A percentile compares a stretch with the other conserved stretches of the same genome.
Evolutionary conservation across 2,329 filamentous ascomycete species (phyloP).

Genomic region (Berkeleyomyces basicola): DNA sequence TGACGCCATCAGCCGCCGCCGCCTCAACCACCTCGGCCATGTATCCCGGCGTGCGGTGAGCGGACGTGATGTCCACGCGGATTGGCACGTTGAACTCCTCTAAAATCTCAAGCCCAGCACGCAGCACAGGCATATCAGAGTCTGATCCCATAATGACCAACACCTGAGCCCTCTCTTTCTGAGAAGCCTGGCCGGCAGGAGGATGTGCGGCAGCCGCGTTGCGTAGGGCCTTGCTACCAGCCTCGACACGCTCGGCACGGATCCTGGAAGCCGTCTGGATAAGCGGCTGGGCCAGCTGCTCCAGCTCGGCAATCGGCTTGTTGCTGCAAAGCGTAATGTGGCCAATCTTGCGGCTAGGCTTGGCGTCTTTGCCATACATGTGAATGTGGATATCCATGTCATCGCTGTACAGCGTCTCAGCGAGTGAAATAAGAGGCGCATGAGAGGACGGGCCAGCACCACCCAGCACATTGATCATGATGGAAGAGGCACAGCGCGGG

Average conservation of each 20-base stretch:
- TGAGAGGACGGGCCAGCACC: conserved; percentile 51
- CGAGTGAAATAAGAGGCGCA: conserved; percentile 29
- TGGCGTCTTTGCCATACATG: conserved; percentile 80
- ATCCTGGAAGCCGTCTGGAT: conserved; percentile 47
- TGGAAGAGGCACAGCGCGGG: conserved; percentile 43
- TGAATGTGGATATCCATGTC: conserved; percentile 48
- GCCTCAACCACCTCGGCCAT: conserved; percentile 52
- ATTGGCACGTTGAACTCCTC: conserved; percentile 55
- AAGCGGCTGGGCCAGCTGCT: conserved; percentile 45
- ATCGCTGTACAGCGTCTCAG: conserved; percentile 27
- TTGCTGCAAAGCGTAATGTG: conserved; percentile 71
- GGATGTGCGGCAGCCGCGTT: conserved; percentile 17
- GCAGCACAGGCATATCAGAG: conserved; percentile 54
- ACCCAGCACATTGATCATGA: conserved; percentile 71
- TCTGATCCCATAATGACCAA: conserved; percentile 75
- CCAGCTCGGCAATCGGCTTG: conserved; percentile 47
- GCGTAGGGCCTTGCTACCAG: conserved; percentile 23
- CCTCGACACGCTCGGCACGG: conserved; percentile 34
- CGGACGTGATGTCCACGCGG: conserved; percentile 60
- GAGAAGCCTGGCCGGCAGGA: background rate
- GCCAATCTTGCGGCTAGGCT: conserved; percentile 84
- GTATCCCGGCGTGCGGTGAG: conserved; percentile 54
- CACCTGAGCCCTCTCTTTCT: conserved; percentile 26
- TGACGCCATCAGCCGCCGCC: conserved; percentile 48
- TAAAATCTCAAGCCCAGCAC: conserved; percentile 48